These are phyloP conservation scores for Trichosporon sp. DNA, from an alignment of 1,284 basidiomycete species.

Conservation along the genomic window DNA sequence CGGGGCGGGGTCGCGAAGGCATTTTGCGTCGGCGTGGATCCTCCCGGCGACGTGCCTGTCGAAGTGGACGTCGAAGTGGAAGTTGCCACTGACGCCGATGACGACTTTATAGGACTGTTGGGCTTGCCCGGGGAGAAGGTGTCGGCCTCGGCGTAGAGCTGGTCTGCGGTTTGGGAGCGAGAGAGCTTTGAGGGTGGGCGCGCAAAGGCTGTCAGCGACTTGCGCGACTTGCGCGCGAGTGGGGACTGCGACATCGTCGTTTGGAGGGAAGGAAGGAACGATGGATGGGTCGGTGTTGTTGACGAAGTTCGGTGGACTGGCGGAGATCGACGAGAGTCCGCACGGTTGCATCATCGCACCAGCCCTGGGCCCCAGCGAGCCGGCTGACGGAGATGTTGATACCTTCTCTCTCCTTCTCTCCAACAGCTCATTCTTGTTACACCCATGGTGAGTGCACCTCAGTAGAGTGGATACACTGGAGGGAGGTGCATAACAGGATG, in stretches of 20 bases:
- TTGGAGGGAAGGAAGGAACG: background rate
- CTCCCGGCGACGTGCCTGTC: background rate
- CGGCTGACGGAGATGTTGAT: background rate
- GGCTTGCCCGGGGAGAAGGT: constrained; percentile 2
- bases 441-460: background rate
- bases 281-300: background rate
- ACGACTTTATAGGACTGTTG: background rate
- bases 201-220: constrained; percentile 46
- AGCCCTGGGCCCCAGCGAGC: background rate
- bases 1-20: constrained; percentile 26
- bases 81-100: background rate
- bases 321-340: background rate
- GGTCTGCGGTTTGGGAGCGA: constrained; percentile 29
- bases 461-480: too few relatives aligned
- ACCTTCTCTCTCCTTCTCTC: background rate
- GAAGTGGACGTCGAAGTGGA: background rate
- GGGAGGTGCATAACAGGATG: background rate
- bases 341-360: constrained; percentile 17
- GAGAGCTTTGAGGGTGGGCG: constrained; percentile 47
- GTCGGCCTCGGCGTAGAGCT: constrained; percentile 24
- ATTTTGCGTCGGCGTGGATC: constrained; percentile 15
- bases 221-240: constrained; percentile 43
- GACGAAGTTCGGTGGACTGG: background rate
- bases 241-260: constrained; percentile 52
- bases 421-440: background rate